Evolutionary conservation across 1,284 basidiomycete genomes (phyloP).

Genomic region (Ustilago nuda): DNA sequence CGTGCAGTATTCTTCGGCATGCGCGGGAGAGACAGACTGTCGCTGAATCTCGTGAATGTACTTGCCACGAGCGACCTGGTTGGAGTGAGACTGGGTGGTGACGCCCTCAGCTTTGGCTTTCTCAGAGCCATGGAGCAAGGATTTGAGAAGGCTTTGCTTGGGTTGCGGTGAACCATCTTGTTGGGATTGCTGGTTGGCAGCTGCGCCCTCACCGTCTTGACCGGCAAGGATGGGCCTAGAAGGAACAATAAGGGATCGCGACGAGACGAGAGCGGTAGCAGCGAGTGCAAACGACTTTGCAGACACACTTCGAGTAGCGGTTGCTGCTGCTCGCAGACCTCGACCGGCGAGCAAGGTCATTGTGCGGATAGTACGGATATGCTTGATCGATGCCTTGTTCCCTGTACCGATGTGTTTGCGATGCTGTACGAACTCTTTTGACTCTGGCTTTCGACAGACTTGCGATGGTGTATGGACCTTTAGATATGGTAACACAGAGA

Average conservation of each 20-base stretch:
- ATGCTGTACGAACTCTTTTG: background rate
- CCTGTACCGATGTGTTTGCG: background rate
- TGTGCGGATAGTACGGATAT: slow-evolving; percentile 2
- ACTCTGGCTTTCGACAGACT: background rate
- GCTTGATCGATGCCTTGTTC: background rate
- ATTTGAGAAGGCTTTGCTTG: slow-evolving; percentile 53
- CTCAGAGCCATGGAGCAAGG: slow-evolving; percentile 61
- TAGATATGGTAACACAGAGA: slow-evolving; percentile 1
- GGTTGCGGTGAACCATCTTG: slow-evolving; percentile 19
- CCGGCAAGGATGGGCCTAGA: slow-evolving; percentile 21
- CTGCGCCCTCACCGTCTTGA: slow-evolving; percentile 8
- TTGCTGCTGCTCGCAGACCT: slow-evolving; percentile 20
- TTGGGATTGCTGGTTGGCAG: slow-evolving; percentile 1
- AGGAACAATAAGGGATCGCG: slow-evolving; percentile 42
- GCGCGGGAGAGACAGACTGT: slow-evolving; percentile 57
- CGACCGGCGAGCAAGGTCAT: slow-evolving; percentile 25
- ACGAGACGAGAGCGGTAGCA: slow-evolving; percentile 17
- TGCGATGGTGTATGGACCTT: background rate
- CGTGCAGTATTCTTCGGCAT: slow-evolving; percentile 54
- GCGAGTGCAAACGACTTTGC: slow-evolving; percentile 6
- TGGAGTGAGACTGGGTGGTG: slow-evolving; percentile 48
- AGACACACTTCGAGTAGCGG: slow-evolving; percentile 26
- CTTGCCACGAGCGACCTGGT: slow-evolving; percentile 57
- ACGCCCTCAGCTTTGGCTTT: slow-evolving; percentile 53
- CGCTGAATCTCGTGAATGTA: slow-evolving; percentile 67